Conservation (phyloP, 1,284 basidiomycete genomes). For the Cryptococcus sp. region DNA sequence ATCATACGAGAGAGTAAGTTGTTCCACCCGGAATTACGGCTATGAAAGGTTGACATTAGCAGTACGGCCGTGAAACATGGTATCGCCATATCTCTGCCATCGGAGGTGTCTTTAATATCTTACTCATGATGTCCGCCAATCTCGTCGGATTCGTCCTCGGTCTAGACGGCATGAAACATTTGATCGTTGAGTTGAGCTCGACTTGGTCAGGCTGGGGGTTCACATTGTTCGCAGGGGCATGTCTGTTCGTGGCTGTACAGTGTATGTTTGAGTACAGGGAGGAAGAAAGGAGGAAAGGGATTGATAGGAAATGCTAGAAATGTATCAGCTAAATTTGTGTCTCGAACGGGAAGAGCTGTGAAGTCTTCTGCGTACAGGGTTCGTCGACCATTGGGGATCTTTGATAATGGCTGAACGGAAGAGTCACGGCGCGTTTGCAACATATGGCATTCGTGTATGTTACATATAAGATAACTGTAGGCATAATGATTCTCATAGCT, state of each 20-base stretch:
- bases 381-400: no score
- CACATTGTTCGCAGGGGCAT: conserved; percentile 58
- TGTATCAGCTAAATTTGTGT: no score
- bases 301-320: conserved; percentile 38
- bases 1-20: no score
- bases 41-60: background rate
- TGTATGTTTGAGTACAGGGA: conserved; percentile 90
- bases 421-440: no score
- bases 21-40: background rate
- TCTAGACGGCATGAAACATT: conserved; percentile 70
- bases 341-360: no score
- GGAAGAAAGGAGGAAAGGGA: conserved; percentile 41
- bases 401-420: no score
- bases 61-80: conserved; percentile 70
- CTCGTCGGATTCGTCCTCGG: conserved; percentile 94
- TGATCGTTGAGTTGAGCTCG: conserved; percentile 63
- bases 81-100: conserved; percentile 80
- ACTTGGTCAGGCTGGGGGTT: conserved; percentile 66
- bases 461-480: no score
- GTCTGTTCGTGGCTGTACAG: conserved; percentile 78
- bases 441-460: no score
- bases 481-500: no score
- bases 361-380: no score
- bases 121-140: conserved; percentile 91
- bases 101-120: conserved; percentile 78